Evolutionary conservation across 2,329 filamentous ascomycete genomes (phyloP).

Genomic region (Colletotrichum aenigma): DNA sequence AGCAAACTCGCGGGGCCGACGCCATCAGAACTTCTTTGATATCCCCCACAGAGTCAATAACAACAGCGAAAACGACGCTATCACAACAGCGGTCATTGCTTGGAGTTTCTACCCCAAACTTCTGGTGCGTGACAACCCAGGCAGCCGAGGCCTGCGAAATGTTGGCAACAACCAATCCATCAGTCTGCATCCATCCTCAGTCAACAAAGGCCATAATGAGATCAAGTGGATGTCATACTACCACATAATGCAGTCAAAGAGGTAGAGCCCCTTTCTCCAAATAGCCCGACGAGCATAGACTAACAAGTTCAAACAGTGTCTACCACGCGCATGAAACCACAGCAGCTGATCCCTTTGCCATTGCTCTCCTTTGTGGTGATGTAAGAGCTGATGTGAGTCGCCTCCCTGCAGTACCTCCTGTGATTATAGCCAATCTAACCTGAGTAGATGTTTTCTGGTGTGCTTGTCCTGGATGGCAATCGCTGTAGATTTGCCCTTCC

Average conservation of each 20-base stretch:
- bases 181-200: slow-evolving; percentile 83
- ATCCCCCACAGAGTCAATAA: slow-evolving; percentile 76
- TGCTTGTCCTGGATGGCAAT: slow-evolving; percentile 87
- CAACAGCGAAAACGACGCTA: slow-evolving; percentile 79
- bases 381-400: slow-evolving; percentile 77
- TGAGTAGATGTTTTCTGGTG: slow-evolving; percentile 80
- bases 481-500: slow-evolving; percentile 80
- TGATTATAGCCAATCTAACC: neutral
- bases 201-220: slow-evolving; percentile 76
- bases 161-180: slow-evolving; percentile 92
- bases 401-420: neutral
- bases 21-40: slow-evolving; percentile 79
- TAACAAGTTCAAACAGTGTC: slow-evolving; percentile 51
- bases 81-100: slow-evolving; percentile 82
- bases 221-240: slow-evolving; percentile 92
- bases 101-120: slow-evolving; percentile 98
- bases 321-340: slow-evolving; percentile 93
- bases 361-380: slow-evolving; percentile 86
- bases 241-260: slow-evolving; percentile 92
- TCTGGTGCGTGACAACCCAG: slow-evolving; percentile 73
- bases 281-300: neutral
- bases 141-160: slow-evolving; percentile 82
- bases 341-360: slow-evolving; percentile 78
- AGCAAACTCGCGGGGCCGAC: slow-evolving; percentile 50
- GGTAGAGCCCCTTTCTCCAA: slow-evolving; percentile 52